These are phyloP conservation scores for Capsella bursapastoris DNA, from an alignment of 345 rosid genomes.

Conservation along the genomic window DNA sequence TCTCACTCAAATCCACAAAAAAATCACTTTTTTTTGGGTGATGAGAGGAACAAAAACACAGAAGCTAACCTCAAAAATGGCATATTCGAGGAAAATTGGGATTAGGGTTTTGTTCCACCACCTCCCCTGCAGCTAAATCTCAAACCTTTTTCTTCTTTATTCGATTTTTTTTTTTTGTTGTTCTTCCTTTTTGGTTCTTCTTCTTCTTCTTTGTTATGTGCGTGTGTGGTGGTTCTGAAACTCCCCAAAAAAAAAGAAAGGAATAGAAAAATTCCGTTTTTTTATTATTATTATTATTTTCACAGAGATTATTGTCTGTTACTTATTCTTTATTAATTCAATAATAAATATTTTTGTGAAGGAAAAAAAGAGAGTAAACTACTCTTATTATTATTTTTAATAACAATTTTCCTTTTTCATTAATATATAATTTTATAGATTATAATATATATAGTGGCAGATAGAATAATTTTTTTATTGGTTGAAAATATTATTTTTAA, in stretches of 20 bases:
- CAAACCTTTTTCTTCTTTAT: constrained; percentile 24
- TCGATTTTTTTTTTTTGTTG: not conserved
- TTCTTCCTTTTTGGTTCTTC: not conserved
- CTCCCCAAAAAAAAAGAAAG: constrained; percentile 35
- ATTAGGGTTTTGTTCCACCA: constrained; percentile 38
- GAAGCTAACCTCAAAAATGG: constrained; percentile 54
- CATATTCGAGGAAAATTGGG: constrained; percentile 48
- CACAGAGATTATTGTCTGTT: constrained; percentile 2
- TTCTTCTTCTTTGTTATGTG: constrained; percentile 17
- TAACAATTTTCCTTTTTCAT: not conserved
- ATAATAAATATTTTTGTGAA: not conserved
- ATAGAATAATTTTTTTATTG: not conserved
- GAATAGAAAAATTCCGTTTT: constrained; percentile 37
- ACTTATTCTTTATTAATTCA: not conserved
- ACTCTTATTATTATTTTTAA: not conserved
- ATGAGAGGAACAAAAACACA: no score
- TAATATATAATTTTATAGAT: not conserved
- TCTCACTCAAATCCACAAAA: constrained; percentile 19
- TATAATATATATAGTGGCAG: not conserved
- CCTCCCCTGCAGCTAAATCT: constrained; percentile 31
- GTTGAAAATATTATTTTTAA: not conserved
- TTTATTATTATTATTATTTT: not conserved
- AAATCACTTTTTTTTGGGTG: not conserved
- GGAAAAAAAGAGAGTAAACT: not conserved
- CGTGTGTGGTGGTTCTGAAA: constrained; percentile 46